A percentile compares a stretch with the other conserved stretches of the same genome.
phyloP scores from a whole-genome alignment of 768 basidiomycete species.

The Russula sp. region DNA sequence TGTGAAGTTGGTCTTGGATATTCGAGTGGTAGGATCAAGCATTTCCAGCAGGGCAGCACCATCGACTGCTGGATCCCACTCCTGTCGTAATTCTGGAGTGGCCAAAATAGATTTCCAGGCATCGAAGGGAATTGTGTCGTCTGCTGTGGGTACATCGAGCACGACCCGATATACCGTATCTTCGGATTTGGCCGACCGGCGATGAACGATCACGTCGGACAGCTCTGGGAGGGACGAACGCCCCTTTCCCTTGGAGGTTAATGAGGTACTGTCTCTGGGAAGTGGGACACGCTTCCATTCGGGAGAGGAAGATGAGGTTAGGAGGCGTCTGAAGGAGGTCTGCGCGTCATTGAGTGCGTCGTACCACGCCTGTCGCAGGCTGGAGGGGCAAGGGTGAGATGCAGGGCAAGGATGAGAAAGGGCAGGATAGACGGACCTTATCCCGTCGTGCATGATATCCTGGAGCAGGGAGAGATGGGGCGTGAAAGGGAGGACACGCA shows the following conservation, averaged over 20 bases:
- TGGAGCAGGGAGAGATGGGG: background rate
- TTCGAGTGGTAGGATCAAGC: constrained; percentile 77
- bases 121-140: constrained; percentile 53
- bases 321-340: constrained; percentile 65
- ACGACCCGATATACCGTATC: constrained; percentile 77
- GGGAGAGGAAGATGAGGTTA: constrained; percentile 57
- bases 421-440: constrained; percentile 33
- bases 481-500: constrained; percentile 2
- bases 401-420: constrained; percentile 13
- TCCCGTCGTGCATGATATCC: constrained; percentile 40
- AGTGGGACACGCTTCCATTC: constrained; percentile 78
- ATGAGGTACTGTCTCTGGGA: constrained; percentile 32
- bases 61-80: constrained; percentile 94
- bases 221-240: constrained; percentile 51
- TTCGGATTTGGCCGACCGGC: constrained; percentile 58
- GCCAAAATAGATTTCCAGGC: constrained; percentile 74
- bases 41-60: constrained; percentile 75
- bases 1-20: constrained; percentile 85
- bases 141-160: constrained; percentile 64
- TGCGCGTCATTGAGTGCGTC: constrained; percentile 69
- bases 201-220: constrained; percentile 70
- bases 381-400: constrained; percentile 25
- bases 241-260: constrained; percentile 55
- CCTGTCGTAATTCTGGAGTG: constrained; percentile 81
- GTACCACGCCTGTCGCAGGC: constrained; percentile 79